Percentiles rank a stretch among this genome's conserved stretches.
Conservation (phyloP, 1,284 basidiomycete species). For the Exobasidium rhododendri region DNA sequence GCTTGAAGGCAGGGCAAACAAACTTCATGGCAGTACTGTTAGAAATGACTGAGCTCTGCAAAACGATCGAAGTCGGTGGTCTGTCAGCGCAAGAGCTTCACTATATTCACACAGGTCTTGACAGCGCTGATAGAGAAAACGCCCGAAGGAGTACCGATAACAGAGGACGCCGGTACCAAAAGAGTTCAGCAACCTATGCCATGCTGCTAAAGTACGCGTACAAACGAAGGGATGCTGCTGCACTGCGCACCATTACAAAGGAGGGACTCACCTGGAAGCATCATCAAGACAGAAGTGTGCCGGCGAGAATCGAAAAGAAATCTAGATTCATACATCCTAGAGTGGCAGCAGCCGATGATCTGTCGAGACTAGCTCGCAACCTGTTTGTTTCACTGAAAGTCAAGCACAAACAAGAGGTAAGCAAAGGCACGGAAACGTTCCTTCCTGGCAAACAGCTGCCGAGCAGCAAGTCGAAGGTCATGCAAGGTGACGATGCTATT, state of each 20-base stretch:
- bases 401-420: not conserved
- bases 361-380: not conserved
- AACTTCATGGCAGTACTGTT: not conserved
- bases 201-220: not conserved
- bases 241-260: not conserved
- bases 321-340: not conserved
- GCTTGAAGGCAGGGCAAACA: not conserved
- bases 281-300: not conserved
- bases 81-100: not conserved
- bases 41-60: not conserved
- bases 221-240: not conserved
- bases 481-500: not conserved
- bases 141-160: not conserved
- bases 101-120: not conserved
- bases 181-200: not conserved
- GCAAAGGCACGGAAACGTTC: not conserved
- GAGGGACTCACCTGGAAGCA: not conserved
- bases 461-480: not conserved
- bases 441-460: not conserved
- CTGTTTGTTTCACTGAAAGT: not conserved
- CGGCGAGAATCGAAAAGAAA: not conserved
- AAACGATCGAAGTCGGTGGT: not conserved
- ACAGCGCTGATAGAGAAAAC: not conserved
- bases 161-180: not conserved
- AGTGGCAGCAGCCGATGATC: not conserved